phyloP scores from a whole-genome alignment of 768 basidiomycete species.

The Favolaschia claudopus region DNA sequence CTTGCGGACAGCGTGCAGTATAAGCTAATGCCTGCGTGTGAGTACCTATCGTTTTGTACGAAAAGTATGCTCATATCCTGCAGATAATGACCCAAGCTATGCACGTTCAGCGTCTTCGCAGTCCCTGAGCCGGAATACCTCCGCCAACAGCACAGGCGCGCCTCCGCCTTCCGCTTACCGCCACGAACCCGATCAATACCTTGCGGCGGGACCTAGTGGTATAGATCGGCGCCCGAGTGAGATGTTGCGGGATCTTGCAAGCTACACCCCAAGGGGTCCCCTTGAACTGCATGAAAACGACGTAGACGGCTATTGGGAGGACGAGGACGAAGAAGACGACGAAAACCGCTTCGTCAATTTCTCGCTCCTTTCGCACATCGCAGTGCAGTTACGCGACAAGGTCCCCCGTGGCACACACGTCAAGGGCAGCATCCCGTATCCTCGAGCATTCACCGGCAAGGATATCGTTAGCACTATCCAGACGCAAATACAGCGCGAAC shows the following conservation, averaged over 20 bases:
- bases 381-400: conserved; percentile 86
- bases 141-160: conserved; percentile 25
- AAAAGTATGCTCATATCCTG: neutral
- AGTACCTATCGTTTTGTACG: neutral
- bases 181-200: conserved; percentile 19
- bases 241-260: conserved; percentile 29
- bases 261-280: conserved; percentile 15
- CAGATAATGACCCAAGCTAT: conserved; percentile 22
- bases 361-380: neutral
- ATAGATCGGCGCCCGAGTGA: conserved; percentile 27
- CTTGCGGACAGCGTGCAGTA: conserved; percentile 27
- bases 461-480: conserved; percentile 94
- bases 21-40: conserved; percentile 20
- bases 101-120: conserved; percentile 21
- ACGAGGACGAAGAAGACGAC: conserved; percentile 68
- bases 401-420: conserved; percentile 88
- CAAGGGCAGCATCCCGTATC: conserved; percentile 93
- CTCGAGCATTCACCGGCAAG: conserved; percentile 90
- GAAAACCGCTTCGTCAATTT: neutral
- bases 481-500: conserved; percentile 83
- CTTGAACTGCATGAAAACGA: neutral
- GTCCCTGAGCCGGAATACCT: conserved; percentile 25
- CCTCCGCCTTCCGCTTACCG: conserved; percentile 8
- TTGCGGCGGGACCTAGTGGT: conserved; percentile 12
- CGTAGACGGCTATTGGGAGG: conserved; percentile 47